A percentile compares a stretch with the other conserved stretches of the same genome.
Evolutionary conservation across 106 monocot species (phyloP).

Genomic region (Posidonia australis): DNA sequence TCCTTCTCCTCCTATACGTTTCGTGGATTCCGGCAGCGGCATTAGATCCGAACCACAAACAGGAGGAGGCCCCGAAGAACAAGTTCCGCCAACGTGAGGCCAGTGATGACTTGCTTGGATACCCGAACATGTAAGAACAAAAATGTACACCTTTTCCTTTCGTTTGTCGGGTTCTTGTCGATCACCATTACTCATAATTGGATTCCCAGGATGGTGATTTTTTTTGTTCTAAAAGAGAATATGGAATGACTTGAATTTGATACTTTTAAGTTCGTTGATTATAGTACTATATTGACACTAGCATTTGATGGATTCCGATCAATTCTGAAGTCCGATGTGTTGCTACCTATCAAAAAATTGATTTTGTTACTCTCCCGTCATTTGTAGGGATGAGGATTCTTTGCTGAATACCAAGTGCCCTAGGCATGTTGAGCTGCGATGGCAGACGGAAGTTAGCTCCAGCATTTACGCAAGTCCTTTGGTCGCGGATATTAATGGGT

Average conservation of each 20-base stretch:
- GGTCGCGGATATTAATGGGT: conserved; percentile 95
- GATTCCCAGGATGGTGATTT: too few relatives aligned
- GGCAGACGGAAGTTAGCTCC: conserved; percentile 98
- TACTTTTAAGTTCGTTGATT: neutral
- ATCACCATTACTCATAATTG: too few relatives aligned
- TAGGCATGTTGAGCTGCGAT: conserved; percentile 71
- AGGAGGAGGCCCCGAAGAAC: conserved; percentile 31
- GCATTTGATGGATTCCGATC: neutral
- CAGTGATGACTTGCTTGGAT: conserved; percentile 75
- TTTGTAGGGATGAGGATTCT: conserved; percentile 79
- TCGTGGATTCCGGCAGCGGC: conserved; percentile 10
- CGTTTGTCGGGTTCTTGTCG: too few relatives aligned
- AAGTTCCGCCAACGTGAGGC: conserved; percentile 81
- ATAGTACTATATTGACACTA: neutral
- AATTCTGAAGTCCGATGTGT: neutral
- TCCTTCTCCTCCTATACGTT: neutral
- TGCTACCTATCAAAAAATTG: neutral
- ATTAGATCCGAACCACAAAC: conserved; percentile 6
- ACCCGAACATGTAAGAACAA: conserved; percentile 50
- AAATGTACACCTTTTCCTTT: neutral
- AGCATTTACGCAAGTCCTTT: conserved; percentile 88
- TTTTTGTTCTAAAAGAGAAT: too few relatives aligned
- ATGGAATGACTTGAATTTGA: neutral
- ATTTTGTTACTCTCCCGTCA: too few relatives aligned
- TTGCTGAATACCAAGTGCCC: conserved; percentile 76